Percentiles rank a stretch among this genome's conserved stretches.
phyloP scores from a whole-genome alignment of 2,329 filamentous ascomycete species.

The Neonectria magnoliae region DNA sequence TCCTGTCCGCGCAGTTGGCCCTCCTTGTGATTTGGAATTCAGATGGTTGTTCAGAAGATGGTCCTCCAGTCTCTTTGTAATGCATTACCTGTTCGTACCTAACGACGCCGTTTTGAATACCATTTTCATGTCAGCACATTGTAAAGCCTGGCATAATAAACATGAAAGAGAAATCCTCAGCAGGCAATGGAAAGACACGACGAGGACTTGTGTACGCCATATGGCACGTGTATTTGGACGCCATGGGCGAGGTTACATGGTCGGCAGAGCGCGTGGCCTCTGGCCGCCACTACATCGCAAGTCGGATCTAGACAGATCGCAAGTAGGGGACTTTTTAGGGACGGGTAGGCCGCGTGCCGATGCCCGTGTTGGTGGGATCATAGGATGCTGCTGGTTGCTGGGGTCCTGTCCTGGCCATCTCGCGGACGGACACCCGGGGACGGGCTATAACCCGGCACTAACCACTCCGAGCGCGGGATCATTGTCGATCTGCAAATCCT shows the following conservation, averaged over 20 bases:
- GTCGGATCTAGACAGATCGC: too few relatives aligned
- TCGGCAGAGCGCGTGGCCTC: not conserved
- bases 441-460: constrained; percentile 13
- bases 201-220: not conserved
- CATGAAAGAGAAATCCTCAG: not conserved
- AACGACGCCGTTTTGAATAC: too few relatives aligned
- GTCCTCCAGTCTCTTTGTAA: not conserved
- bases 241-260: not conserved
- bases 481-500: constrained; percentile 24
- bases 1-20: constrained; percentile 3
- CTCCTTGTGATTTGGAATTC: not conserved
- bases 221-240: not conserved
- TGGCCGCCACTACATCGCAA: too few relatives aligned
- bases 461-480: constrained; percentile 11
- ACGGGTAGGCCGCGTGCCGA: not conserved
- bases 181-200: not conserved
- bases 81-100: not conserved
- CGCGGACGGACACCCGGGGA: constrained; percentile 4
- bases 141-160: not conserved
- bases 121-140: not conserved
- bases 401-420: not conserved
- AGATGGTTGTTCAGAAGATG: not conserved
- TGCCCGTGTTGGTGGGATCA: not conserved
- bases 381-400: not conserved
- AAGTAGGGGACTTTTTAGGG: not conserved